These are phyloP conservation scores for Pelargonium cotyledonis DNA, from an alignment of 441 rosid species.

Conservation along the genomic window DNA sequence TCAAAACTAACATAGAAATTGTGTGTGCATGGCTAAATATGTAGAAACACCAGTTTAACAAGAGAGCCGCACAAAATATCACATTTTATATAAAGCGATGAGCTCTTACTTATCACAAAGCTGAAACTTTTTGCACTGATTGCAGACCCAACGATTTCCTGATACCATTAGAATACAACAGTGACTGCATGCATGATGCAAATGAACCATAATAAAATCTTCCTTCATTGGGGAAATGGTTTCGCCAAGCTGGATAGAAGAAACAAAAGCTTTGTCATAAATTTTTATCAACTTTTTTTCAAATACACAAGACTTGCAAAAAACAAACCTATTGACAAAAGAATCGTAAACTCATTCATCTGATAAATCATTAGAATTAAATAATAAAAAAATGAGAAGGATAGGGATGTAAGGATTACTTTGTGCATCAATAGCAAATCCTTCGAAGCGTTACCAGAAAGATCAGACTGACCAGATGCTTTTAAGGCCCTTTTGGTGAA, in stretches of 20 bases:
- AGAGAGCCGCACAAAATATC: background rate
- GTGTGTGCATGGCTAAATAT: background rate
- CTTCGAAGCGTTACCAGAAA: slow-evolving; percentile 89
- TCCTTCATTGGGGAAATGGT: slow-evolving; percentile 5
- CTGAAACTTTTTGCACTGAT: slow-evolving; percentile 84
- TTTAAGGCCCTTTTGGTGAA: slow-evolving; percentile 92
- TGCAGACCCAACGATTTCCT: slow-evolving; percentile 68
- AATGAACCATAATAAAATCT: slow-evolving; percentile 8
- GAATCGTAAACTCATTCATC: background rate
- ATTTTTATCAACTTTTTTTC: slow-evolving; percentile 35
- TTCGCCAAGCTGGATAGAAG: slow-evolving; percentile 2
- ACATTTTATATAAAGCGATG: slow-evolving; percentile 5
- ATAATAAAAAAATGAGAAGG: slow-evolving; percentile 9
- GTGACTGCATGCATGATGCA: slow-evolving; percentile 8
- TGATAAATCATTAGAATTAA: slow-evolving; percentile 8
- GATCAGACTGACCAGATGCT: slow-evolving; percentile 97
- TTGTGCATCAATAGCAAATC: slow-evolving; percentile 93
- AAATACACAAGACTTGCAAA: slow-evolving; percentile 83
- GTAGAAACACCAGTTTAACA: background rate
- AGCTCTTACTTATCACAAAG: slow-evolving; percentile 82
- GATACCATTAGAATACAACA: slow-evolving; percentile 38
- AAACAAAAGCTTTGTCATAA: background rate
- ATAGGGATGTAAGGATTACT: slow-evolving; percentile 38
- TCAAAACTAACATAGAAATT: background rate
- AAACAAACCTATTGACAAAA: slow-evolving; percentile 66